Evolutionary conservation across 306 rosid genomes (phyloP).

Genomic region (Begonia masoniana): DNA sequence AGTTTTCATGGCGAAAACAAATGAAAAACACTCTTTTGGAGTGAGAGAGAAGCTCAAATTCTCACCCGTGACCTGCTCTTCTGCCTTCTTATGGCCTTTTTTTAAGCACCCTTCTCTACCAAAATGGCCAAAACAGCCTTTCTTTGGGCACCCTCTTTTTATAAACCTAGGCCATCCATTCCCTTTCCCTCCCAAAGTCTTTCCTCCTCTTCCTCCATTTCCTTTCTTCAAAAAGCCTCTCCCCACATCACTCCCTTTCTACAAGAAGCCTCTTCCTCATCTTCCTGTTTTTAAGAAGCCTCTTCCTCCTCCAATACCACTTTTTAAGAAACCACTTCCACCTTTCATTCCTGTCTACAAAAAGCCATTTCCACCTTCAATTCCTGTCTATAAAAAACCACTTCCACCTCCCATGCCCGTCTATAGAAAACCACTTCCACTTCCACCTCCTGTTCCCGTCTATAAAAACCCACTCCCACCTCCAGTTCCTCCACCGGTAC

Average conservation of each 20-base stretch:
- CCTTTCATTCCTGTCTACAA: slow-evolving; percentile 5
- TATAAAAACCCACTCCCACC: slow-evolving; percentile 16
- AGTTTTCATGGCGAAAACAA: neutral
- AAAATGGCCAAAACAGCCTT: slow-evolving; percentile 11
- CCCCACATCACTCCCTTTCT: slow-evolving; percentile 13
- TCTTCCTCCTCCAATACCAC: neutral
- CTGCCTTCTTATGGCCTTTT: neutral
- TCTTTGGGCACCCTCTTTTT: slow-evolving; percentile 3
- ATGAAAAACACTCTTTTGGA: neutral
- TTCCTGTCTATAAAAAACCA: slow-evolving; percentile 12
- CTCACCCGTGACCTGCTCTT: neutral
- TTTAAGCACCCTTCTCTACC: slow-evolving; percentile 18
- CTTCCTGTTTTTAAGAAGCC: slow-evolving; percentile 10
- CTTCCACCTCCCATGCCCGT: slow-evolving; percentile 8
- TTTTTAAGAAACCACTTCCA: slow-evolving; percentile 14
- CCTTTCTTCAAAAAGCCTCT: slow-evolving; percentile 15
- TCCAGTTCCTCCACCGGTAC: slow-evolving; percentile 11
- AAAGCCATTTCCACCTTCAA: slow-evolving; percentile 11
- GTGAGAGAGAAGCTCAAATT: neutral
- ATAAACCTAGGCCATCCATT: slow-evolving; percentile 8
- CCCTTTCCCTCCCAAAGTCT: slow-evolving; percentile 25
- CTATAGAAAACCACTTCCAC: slow-evolving; percentile 8
- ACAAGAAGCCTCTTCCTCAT: slow-evolving; percentile 24
- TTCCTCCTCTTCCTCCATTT: slow-evolving; percentile 19
- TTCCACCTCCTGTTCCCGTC: slow-evolving; percentile 17